Evolutionary conservation across 2,329 filamentous ascomycete genomes (phyloP), one percentile per base, ranked within the genome.

Genomic region (Huntiella decipiens): DNA sequence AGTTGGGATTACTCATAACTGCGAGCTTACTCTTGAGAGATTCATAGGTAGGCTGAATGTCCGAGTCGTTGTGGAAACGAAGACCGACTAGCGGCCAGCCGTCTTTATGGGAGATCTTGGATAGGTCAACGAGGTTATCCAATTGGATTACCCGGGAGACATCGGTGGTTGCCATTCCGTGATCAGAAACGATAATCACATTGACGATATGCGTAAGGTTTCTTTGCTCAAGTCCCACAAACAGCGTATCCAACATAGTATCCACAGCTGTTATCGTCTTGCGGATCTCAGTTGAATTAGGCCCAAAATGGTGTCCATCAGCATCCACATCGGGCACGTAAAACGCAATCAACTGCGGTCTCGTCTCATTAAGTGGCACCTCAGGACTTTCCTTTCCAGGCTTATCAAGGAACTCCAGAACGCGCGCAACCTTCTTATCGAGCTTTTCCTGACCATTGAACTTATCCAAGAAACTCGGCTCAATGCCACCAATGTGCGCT

Each of bases 111-210:
- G 81, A 79, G 38, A 96, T 77, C 54, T 85, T 71, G 42, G 64
- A 65, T 4, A 81, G 69, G 57, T 95, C 84, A 40, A 96, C 68
- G 3, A 96, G 63, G 56, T 95, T 85, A 52, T 98, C 91, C 2
- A 96, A 67, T 61, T 96, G 91, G 19, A 96, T 71, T 39, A 96
- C 66, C 8, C 91, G 74, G 13, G 77, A 69, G 0, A 73, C 74
- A 50, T 87, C 82, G 0, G 91, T 96, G 0, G 86, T 93, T 1
- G 91, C 91, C 91, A 98, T 98, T 43, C 91, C 91, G 58, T 98
- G 91, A 58, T 98, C 91, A 0, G 86, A 95, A 2, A 98, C 88
- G n/a, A 98, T 71, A 32, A 98, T 77, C 5, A 98, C 72, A 53
- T 98, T 98, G 57, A 96, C 84, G 50, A 98, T 82, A 15, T 79